These are phyloP conservation scores for Diaporthe sp. DNA, from an alignment of 2,329 filamentous ascomycete genomes.

Conservation along the genomic window DNA sequence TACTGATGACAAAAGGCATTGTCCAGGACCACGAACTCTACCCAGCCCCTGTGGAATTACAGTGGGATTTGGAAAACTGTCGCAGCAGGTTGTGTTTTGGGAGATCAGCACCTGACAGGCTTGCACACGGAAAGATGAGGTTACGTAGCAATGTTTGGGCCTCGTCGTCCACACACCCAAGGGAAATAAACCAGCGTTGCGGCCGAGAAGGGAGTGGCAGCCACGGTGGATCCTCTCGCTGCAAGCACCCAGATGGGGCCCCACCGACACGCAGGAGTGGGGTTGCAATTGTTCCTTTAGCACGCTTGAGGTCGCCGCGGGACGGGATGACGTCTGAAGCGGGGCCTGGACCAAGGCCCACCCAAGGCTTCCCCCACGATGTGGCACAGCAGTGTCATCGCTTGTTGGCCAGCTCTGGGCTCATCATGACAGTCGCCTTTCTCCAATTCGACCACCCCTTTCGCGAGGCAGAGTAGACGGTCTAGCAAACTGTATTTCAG, in stretches of 20 bases:
- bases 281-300: conserved; percentile 1
- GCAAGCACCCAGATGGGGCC: background rate
- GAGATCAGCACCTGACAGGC: background rate
- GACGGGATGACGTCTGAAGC: conserved; percentile 30
- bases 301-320: background rate
- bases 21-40: background rate
- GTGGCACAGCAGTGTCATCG: conserved; percentile 29
- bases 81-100: background rate
- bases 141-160: conserved; percentile 8
- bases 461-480: background rate
- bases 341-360: conserved; percentile 7
- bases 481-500: background rate
- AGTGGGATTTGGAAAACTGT: background rate
- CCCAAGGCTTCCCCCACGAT: conserved; percentile 15
- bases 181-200: background rate
- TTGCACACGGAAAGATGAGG: background rate
- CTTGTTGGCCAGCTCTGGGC: conserved; percentile 19
- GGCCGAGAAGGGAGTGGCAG: conserved; percentile 5
- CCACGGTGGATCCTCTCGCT: background rate
- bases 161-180: background rate
- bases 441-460: background rate
- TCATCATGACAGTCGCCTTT: background rate
- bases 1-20: too few species aligned
- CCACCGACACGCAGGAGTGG: background rate
- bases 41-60: background rate